Evolutionary conservation across 2,329 filamentous ascomycete species (phyloP), one percentile per base, ranked within the genome.

Genomic region (Fusarium sp.): DNA sequence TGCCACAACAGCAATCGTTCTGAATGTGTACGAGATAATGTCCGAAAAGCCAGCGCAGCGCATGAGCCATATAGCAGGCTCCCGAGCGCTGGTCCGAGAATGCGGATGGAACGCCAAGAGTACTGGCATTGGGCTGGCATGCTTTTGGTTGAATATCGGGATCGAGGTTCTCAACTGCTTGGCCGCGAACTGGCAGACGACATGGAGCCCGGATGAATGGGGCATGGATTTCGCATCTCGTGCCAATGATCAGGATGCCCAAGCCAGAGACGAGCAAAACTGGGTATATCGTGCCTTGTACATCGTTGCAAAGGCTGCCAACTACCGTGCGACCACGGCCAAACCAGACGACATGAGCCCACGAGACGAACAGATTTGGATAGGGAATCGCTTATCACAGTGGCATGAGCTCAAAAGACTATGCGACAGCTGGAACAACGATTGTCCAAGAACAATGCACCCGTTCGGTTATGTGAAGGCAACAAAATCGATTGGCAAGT

Each of bases 21-120:
- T 98, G 29, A 94, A 96, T 67, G 90, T 96, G 4, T 97, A 96
- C 76, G 93, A 97, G 74, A 89, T 93, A 67, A 96, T 97, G 92
- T 92, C 87, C 44, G 90, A 94, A 71, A 86, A 86, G 65, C 87
- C 90, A 6, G 80, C 88, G 33, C 87, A 92, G 67, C 84, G 90
- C n/a, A 94, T 95, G 88, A 93, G 91, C 66, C 93, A 97, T 70
- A 93, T 94, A 65, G 89, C 90, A 0, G 92, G 92, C 6, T 92
- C 92, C 9, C 84, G 92, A 49, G 92, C 92, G 2, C 79, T 97
- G 45, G 93, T 97, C 69, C 91, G 92, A 59, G 92, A 97, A 71
- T 97, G 93, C 69, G 87, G 88, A 5, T 97, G 94, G 94, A 89
- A 92, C 68, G 92, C 92, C 1, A 86, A 82, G 60, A 90, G 90